phyloP scores from a whole-genome alignment of 352 stramenopile genomes.

The Globisporangium nagaii region DNA sequence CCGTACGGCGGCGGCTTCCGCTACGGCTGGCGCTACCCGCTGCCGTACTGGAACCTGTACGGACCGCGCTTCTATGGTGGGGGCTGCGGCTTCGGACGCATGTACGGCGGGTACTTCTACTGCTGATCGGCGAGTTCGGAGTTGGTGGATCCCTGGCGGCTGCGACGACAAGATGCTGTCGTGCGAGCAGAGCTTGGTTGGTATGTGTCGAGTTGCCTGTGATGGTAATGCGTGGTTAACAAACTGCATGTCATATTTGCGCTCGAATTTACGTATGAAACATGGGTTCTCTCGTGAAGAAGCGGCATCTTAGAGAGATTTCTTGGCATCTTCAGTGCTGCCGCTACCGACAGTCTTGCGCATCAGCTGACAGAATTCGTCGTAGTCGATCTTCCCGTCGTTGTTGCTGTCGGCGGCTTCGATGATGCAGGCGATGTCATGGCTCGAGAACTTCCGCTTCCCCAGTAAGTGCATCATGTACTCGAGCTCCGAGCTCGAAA shows the following conservation, averaged over 20 bases:
- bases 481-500: slow-evolving; percentile 55
- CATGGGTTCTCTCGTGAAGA: background rate
- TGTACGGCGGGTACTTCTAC: slow-evolving; percentile 19
- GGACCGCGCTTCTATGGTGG: slow-evolving; percentile 12
- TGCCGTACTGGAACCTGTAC: slow-evolving; percentile 23
- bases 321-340: background rate
- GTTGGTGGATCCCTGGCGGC: background rate
- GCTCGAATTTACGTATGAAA: background rate
- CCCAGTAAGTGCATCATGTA: slow-evolving; percentile 59
- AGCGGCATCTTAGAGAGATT: background rate
- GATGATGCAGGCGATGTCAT: slow-evolving; percentile 60
- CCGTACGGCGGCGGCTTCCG: background rate
- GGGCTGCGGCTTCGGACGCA: slow-evolving; percentile 14
- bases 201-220: background rate
- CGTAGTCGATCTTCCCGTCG: slow-evolving; percentile 83
- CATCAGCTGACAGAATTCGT: slow-evolving; percentile 78
- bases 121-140: slow-evolving; percentile 7
- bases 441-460: slow-evolving; percentile 35
- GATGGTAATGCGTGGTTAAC: background rate
- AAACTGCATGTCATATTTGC: background rate
- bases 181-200: no score
- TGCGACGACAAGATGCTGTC: background rate
- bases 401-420: slow-evolving; percentile 71
- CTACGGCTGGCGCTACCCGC: slow-evolving; percentile 18
- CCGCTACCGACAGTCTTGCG: slow-evolving; percentile 9